A percentile compares a stretch with the other conserved stretches of the same genome.
phyloP scores from a whole-genome alignment of 1,139 yeast species.

The Zygosaccharomyces sapae region DNA sequence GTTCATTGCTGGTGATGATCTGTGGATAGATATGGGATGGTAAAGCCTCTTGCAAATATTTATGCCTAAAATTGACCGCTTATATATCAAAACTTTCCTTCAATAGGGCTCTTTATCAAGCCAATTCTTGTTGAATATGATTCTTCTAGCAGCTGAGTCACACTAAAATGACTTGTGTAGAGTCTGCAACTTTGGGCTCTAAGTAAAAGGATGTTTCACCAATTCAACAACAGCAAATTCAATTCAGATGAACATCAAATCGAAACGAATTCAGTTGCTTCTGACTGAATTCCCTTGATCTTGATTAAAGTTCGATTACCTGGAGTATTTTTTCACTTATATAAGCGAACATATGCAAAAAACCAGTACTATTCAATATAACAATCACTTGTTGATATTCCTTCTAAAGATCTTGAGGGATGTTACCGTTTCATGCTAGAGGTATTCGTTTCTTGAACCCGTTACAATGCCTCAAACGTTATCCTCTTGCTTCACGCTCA shows the following conservation, averaged over 20 bases:
- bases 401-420: too few species aligned
- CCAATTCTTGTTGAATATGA: conserved; percentile 1
- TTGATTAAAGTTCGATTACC: too few species aligned
- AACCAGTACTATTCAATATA: too few species aligned
- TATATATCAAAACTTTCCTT: neutral
- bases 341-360: too few species aligned
- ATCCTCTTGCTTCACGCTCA: neutral
- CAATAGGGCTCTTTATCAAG: neutral
- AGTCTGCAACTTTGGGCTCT: neutral
- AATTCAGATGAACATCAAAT: too few species aligned
- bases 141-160: neutral
- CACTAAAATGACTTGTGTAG: conserved; percentile 1
- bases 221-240: neutral
- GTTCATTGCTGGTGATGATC: conserved; percentile 24
- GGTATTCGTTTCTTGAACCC: conserved; percentile 7
- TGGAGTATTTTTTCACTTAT: too few species aligned
- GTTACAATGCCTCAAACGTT: conserved; percentile 2
- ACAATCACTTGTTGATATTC: neutral
- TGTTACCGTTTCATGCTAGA: conserved; percentile 5
- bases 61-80: neutral
- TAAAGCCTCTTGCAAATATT: neutral
- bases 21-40: neutral
- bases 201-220: neutral
- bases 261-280: too few species aligned
- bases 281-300: too few species aligned